Percentiles rank a stretch among this genome's conserved stretches.
Conservation (phyloP, 805 yeast species). For the Wickerhamiella azyma region DNA sequence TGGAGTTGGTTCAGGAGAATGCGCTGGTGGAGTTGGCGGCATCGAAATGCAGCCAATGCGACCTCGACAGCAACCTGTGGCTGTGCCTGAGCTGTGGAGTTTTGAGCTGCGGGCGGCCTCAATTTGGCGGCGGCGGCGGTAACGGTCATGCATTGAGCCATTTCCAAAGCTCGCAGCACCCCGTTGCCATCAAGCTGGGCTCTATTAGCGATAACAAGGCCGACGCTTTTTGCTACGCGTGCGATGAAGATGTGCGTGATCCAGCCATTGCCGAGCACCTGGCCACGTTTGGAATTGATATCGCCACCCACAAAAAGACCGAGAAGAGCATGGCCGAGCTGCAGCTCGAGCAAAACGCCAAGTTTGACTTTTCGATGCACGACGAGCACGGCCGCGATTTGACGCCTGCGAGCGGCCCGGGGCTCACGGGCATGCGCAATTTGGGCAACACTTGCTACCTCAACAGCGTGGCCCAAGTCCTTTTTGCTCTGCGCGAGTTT, state of each 20-base stretch:
- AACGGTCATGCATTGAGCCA: constrained; percentile 81
- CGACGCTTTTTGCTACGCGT: constrained; percentile 78
- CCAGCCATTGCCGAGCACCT: constrained; percentile 40
- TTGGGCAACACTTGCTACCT: constrained; percentile 89
- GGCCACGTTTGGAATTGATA: constrained; percentile 53
- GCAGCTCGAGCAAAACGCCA: constrained; percentile 82
- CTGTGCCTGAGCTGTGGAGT: constrained; percentile 80
- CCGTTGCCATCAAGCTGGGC: constrained; percentile 82
- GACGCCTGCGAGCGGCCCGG: constrained; percentile 57
- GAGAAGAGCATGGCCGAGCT: constrained; percentile 82
- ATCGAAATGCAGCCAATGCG: constrained; percentile 26
- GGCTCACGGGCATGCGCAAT: constrained; percentile 72
- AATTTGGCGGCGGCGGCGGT: constrained; percentile 90
- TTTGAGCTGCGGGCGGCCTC: constrained; percentile 90
- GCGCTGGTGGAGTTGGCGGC: too few relatives aligned
- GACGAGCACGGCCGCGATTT: constrained; percentile 54
- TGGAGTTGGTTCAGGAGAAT: constrained; percentile 34
- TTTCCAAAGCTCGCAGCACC: constrained; percentile 45
- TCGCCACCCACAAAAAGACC: constrained; percentile 43
- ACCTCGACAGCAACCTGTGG: constrained; percentile 70
- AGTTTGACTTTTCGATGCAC: constrained; percentile 83
- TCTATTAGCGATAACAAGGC: constrained; percentile 64
- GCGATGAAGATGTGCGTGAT: constrained; percentile 80
- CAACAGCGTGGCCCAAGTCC: constrained; percentile 63
- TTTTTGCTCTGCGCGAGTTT: constrained; percentile 35